Evolutionary conservation across 805 yeast species (phyloP).

Genomic region (Zygotorulaspora danielsina): DNA sequence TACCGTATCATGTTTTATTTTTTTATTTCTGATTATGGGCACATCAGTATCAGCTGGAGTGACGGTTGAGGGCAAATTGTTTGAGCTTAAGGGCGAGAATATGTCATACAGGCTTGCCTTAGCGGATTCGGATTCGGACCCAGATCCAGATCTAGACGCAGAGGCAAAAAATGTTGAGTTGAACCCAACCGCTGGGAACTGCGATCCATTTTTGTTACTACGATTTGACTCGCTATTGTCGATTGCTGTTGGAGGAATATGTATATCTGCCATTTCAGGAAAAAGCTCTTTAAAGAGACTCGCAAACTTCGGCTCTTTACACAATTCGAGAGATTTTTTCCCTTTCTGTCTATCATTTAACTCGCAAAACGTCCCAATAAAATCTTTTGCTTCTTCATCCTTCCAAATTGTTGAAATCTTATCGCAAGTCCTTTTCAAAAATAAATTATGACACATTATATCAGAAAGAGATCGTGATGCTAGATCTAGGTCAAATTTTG

Average conservation of each 20-base stretch:
- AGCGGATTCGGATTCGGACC: neutral
- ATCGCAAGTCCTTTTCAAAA: slow-evolving; percentile 7
- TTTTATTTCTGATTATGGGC: neutral
- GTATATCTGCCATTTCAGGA: slow-evolving; percentile 2
- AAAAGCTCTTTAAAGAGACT: slow-evolving; percentile 10
- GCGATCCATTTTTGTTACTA: neutral
- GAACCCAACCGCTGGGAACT: neutral
- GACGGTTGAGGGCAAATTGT: slow-evolving; percentile 10
- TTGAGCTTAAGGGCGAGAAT: slow-evolving; percentile 13
- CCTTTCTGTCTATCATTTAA: neutral
- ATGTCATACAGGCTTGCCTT: slow-evolving; percentile 6
- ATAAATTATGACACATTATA: slow-evolving; percentile 8
- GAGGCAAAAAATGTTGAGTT: neutral
- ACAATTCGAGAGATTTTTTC: neutral
- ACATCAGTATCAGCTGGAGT: slow-evolving; percentile 10
- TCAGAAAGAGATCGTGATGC: slow-evolving; percentile 2
- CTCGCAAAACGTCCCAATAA: slow-evolving; percentile 11
- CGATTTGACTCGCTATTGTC: neutral
- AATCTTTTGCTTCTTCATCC: slow-evolving; percentile 12
- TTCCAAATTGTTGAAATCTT: slow-evolving; percentile 22
- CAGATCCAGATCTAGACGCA: neutral
- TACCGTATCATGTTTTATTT: neutral
- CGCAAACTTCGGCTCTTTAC: slow-evolving; percentile 11
- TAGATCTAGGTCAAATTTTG: slow-evolving; percentile 13
- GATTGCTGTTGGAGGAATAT: neutral